phyloP scores from a whole-genome alignment of 1,284 basidiomycete genomes.

The Termitomyces sp. region DNA sequence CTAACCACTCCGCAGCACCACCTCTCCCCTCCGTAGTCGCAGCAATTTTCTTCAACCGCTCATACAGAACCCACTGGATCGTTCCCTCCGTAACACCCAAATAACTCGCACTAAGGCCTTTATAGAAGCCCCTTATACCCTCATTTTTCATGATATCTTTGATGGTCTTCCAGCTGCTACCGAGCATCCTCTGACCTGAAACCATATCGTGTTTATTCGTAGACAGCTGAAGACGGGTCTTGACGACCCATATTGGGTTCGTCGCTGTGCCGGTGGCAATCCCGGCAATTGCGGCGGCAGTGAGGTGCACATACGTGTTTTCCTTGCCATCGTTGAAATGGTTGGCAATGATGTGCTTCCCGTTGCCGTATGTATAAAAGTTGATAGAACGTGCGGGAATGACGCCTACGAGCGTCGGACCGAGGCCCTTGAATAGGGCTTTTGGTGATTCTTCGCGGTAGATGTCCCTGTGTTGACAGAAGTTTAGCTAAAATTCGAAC shows the following conservation, averaged over 20 bases:
- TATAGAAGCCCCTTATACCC: constrained; percentile 88
- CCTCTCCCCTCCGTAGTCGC: constrained; percentile 50
- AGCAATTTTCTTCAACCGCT: constrained; percentile 70
- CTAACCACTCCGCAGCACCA: constrained; percentile 61
- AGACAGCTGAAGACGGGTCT: constrained; percentile 86
- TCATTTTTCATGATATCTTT: constrained; percentile 75
- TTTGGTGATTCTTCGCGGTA: constrained; percentile 86
- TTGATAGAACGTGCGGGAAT: constrained; percentile 96
- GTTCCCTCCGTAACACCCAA: constrained; percentile 95
- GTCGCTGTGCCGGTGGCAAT: constrained; percentile 86
- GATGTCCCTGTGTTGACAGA: constrained; percentile 61
- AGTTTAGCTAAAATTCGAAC: neutral
- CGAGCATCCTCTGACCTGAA: constrained; percentile 30
- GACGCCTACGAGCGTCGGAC: constrained; percentile 91
- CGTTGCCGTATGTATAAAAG: constrained; percentile 98
- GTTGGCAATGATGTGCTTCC: constrained; percentile 86
- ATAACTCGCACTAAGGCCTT: constrained; percentile 92
- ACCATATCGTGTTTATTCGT: constrained; percentile 18
- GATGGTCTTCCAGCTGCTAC: constrained; percentile 61
- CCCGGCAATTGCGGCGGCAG: constrained; percentile 83
- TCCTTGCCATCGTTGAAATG: constrained; percentile 81
- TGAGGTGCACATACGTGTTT: constrained; percentile 81
- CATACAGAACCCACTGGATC: constrained; percentile 98
- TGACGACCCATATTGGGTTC: constrained; percentile 99
- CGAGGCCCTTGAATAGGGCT: constrained; percentile 93